Evolutionary conservation across 768 basidiomycete genomes (phyloP).

Genomic region (Calocybe indica): DNA sequence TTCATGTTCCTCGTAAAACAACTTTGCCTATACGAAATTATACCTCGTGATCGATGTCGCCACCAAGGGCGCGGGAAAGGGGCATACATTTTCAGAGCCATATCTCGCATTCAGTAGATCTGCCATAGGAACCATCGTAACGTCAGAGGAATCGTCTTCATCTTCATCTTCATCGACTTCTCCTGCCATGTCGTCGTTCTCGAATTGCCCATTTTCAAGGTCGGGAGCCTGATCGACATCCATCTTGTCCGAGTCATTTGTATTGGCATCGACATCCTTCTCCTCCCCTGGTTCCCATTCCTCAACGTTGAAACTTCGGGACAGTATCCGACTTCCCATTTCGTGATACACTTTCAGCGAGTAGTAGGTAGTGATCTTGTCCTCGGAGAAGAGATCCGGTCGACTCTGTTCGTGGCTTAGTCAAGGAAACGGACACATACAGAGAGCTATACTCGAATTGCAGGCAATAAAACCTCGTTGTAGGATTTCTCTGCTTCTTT

Average conservation of each 20-base stretch:
- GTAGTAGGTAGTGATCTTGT: slow-evolving; percentile 42
- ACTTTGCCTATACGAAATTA: slow-evolving; percentile 53
- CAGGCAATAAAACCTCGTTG: slow-evolving; percentile 56
- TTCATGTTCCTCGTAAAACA: slow-evolving; percentile 70
- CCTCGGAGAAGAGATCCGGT: slow-evolving; percentile 63
- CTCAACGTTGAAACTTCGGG: slow-evolving; percentile 85
- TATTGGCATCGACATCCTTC: slow-evolving; percentile 34
- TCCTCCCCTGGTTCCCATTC: slow-evolving; percentile 39
- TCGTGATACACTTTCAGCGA: slow-evolving; percentile 74
- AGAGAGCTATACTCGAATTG: slow-evolving; percentile 49
- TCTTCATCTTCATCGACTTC: slow-evolving; percentile 35
- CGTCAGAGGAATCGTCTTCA: slow-evolving; percentile 51
- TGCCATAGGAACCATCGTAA: slow-evolving; percentile 94
- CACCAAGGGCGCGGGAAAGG: not conserved
- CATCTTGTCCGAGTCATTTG: not conserved
- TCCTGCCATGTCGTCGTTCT: slow-evolving; percentile 14
- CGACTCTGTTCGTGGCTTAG: slow-evolving; percentile 42
- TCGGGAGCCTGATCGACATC: slow-evolving; percentile 4
- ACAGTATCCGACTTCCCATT: slow-evolving; percentile 89
- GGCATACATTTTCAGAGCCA: slow-evolving; percentile 74
- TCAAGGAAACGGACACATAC: slow-evolving; percentile 1
- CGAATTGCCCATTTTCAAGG: slow-evolving; percentile 1
- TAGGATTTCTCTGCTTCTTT: slow-evolving; percentile 77
- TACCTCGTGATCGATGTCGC: slow-evolving; percentile 3
- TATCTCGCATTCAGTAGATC: slow-evolving; percentile 93